Conservation (phyloP, 2,329 filamentous ascomycete species). For the Trichoderma sp. region DNA sequence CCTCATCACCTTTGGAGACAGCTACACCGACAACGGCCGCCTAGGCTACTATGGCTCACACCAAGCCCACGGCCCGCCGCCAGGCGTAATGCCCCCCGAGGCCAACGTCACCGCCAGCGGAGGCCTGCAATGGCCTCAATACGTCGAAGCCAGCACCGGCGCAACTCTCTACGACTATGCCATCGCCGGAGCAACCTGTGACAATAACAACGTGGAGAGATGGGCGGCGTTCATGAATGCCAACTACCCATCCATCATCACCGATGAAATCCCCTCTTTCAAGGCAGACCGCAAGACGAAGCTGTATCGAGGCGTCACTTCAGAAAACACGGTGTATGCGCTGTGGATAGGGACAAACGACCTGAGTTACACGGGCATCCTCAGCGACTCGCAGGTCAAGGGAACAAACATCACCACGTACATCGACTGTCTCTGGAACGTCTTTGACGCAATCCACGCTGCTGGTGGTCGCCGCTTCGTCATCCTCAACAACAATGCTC, state of each 20-base stretch:
- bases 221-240: conserved; percentile 50
- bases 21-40: conserved; percentile 73
- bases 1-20: conserved; percentile 72
- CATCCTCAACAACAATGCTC: conserved; percentile 67
- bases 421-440: conserved; percentile 66
- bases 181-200: conserved; percentile 71
- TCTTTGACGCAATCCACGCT: conserved; percentile 64
- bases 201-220: conserved; percentile 66
- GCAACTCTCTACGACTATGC: conserved; percentile 68
- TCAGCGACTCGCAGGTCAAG: conserved; percentile 63
- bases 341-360: conserved; percentile 86
- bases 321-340: conserved; percentile 68
- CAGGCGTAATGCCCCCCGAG: conserved; percentile 5
- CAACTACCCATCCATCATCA: conserved; percentile 63
- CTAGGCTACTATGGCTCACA: conserved; percentile 53
- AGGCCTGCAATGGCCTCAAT: conserved; percentile 69
- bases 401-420: conserved; percentile 66
- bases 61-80: neutral
- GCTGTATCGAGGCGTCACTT: conserved; percentile 46
- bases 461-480: conserved; percentile 71
- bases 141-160: conserved; percentile 62
- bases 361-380: conserved; percentile 65
- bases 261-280: conserved; percentile 63
- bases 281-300: conserved; percentile 51
- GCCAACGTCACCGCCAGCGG: conserved; percentile 57